Conservation (phyloP, 208 protist species). For the Strigomonas galati region DNA sequence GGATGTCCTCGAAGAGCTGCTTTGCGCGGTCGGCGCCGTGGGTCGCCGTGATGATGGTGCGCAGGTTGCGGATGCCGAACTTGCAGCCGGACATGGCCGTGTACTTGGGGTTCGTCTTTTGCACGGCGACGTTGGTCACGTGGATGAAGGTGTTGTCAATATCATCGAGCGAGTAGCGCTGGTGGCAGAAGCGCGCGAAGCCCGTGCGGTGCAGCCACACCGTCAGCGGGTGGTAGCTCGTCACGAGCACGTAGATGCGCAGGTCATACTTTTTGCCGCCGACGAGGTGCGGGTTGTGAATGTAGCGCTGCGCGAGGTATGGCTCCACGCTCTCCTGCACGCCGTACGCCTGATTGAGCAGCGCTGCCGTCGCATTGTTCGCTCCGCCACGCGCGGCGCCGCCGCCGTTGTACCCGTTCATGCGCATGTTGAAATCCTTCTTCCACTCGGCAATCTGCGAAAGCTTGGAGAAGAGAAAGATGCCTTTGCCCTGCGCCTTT, state of each 20-base stretch:
- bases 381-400: constrained; percentile 7
- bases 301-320: constrained; percentile 89
- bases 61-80: constrained; percentile 80
- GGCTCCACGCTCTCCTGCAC: constrained; percentile 63
- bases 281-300: constrained; percentile 88
- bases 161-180: constrained; percentile 88
- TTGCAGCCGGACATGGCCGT: constrained; percentile 76
- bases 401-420: constrained; percentile 17
- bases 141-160: constrained; percentile 94
- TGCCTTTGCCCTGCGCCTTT: constrained; percentile 95
- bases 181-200: constrained; percentile 91
- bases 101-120: constrained; percentile 95
- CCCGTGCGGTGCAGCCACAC: constrained; percentile 91
- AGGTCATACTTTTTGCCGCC: constrained; percentile 95
- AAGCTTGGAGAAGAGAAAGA: constrained; percentile 97
- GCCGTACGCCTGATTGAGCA: constrained; percentile 20
- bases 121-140: constrained; percentile 97
- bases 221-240: constrained; percentile 79
- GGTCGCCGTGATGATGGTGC: constrained; percentile 78
- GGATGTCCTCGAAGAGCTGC: constrained; percentile 91
- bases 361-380: not conserved
- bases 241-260: constrained; percentile 91
- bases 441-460: constrained; percentile 94
- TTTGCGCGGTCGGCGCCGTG: constrained; percentile 79
- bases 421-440: constrained; percentile 74